These are phyloP conservation scores for Punica granatum DNA, from an alignment of 345 rosid genomes.

Conservation along the genomic window DNA sequence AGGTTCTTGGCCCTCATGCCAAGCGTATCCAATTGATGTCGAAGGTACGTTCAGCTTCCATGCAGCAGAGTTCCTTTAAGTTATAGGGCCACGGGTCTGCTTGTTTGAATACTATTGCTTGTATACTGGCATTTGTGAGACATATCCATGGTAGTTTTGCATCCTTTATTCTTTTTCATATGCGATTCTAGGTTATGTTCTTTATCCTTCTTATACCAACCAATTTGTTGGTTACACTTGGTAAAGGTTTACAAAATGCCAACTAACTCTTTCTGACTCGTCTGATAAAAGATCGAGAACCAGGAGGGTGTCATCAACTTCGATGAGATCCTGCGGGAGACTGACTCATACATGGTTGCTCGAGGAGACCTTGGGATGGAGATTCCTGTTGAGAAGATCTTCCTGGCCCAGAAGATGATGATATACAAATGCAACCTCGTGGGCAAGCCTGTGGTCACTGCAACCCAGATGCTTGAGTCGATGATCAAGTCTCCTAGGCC, in stretches of 20 bases:
- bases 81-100: neutral
- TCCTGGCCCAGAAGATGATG: constrained; percentile 93
- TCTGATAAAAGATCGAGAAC: constrained; percentile 59
- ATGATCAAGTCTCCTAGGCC: constrained; percentile 94
- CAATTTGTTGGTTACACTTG: too few species aligned
- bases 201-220: too few species aligned
- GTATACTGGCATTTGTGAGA: too few species aligned
- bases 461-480: constrained; percentile 92
- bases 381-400: constrained; percentile 90
- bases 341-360: constrained; percentile 93
- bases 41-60: constrained; percentile 37
- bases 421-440: constrained; percentile 87
- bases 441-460: constrained; percentile 88
- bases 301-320: constrained; percentile 94
- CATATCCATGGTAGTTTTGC: too few species aligned
- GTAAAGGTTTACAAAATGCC: neutral
- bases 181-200: too few species aligned
- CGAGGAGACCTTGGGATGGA: constrained; percentile 97
- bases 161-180: too few species aligned
- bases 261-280: neutral
- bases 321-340: constrained; percentile 85
- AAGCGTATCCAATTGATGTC: constrained; percentile 74
- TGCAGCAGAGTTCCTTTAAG: neutral
- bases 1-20: constrained; percentile 76
- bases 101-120: too few species aligned